A percentile compares a stretch with the other conserved stretches of the same genome.
These are phyloP conservation scores for Cicer chorassanicum DNA, from an alignment of 306 rosid genomes.

Conservation along the genomic window DNA sequence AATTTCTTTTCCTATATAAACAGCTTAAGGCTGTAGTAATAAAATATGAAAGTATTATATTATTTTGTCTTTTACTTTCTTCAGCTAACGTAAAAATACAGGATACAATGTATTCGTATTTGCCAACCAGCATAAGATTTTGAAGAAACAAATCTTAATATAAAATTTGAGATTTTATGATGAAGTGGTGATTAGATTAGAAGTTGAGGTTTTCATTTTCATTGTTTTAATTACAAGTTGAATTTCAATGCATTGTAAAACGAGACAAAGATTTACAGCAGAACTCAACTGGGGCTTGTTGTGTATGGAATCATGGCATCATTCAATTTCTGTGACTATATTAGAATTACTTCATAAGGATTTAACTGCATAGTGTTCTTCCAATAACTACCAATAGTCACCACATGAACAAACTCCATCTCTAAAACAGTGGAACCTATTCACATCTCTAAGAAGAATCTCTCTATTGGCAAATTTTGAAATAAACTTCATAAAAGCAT, in stretches of 20 bases:
- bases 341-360: conserved; percentile 3
- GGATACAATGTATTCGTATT: too few relatives aligned
- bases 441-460: conserved; percentile 90
- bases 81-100: too few relatives aligned
- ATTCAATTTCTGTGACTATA: conserved; percentile 32
- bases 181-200: neutral
- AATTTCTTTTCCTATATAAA: too few relatives aligned
- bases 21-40: too few relatives aligned
- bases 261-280: conserved; percentile 17
- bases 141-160: too few relatives aligned
- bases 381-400: conserved; percentile 84
- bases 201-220: neutral
- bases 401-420: conserved; percentile 89
- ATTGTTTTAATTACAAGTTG: neutral
- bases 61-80: too few relatives aligned
- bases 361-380: conserved; percentile 16
- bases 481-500: conserved; percentile 78
- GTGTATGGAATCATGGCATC: conserved; percentile 3
- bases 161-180: too few relatives aligned
- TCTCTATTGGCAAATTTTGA: conserved; percentile 79
- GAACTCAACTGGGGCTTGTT: neutral
- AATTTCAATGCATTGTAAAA: conserved; percentile 25
- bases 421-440: conserved; percentile 84
- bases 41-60: too few relatives aligned
- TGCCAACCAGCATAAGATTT: too few relatives aligned